Evolutionary conservation across 2,329 filamentous ascomycete genomes (phyloP).

Genomic region (Berkeleyomyces rouxiae): DNA sequence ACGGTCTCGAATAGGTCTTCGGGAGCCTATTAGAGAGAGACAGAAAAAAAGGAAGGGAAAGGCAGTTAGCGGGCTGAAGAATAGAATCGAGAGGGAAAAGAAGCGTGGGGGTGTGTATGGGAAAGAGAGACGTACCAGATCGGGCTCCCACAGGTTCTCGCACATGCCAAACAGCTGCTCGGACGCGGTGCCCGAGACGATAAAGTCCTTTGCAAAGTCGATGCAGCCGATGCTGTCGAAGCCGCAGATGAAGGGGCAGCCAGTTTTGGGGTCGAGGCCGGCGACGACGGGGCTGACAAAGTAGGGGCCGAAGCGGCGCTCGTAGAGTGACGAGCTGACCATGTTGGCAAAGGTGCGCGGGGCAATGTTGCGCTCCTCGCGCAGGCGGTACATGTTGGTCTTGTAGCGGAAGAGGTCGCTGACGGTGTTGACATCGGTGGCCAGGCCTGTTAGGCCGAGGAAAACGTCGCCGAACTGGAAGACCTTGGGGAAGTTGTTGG

Average conservation of each 20-base stretch:
- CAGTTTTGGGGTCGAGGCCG: constrained; percentile 84
- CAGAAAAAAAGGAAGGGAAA: neutral
- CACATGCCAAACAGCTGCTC: constrained; percentile 99
- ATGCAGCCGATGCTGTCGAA: constrained; percentile 99
- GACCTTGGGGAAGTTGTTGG: constrained; percentile 99
- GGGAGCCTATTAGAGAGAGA: constrained; percentile 40
- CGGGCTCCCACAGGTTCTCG: constrained; percentile 92
- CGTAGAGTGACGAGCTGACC: constrained; percentile 79
- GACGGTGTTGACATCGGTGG: constrained; percentile 88
- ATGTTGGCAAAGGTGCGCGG: constrained; percentile 94
- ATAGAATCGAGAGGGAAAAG: neutral
- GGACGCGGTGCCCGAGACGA: constrained; percentile 87
- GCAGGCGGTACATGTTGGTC: constrained; percentile 98
- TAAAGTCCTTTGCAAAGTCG: constrained; percentile 99
- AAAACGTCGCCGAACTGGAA: constrained; percentile 94
- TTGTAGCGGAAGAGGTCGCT: constrained; percentile 98
- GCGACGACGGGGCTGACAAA: constrained; percentile 92
- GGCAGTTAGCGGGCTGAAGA: neutral
- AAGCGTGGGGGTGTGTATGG: neutral
- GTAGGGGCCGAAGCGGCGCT: constrained; percentile 89
- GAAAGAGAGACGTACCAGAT: constrained; percentile 52
- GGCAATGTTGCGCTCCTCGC: constrained; percentile 92
- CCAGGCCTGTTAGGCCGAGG: constrained; percentile 87
- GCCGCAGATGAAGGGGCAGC: constrained; percentile 93
- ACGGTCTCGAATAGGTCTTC: constrained; percentile 98